A percentile compares a stretch with the other conserved stretches of the same genome.
Conservation (phyloP, 23 red algal genomes). For the Cyanidiococcus yangmingshanensis region DNA sequence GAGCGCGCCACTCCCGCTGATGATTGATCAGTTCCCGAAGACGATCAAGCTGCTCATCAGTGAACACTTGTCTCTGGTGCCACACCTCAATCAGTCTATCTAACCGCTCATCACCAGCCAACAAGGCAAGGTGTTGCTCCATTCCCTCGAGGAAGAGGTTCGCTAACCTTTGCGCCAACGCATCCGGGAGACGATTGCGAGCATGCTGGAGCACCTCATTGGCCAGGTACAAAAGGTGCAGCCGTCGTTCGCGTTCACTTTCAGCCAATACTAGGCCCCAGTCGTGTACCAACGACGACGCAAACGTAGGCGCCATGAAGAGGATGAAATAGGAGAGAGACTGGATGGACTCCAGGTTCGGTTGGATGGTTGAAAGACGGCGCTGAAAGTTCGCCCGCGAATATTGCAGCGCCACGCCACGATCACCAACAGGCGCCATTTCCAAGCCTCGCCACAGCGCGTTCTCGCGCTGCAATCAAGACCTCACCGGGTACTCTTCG, state of each 20-base stretch:
- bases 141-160: not conserved
- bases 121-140: not conserved
- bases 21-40: not conserved
- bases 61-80: not conserved
- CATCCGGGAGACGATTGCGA: not conserved
- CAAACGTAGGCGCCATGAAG: slow-evolving; percentile 14
- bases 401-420: not conserved
- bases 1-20: not conserved
- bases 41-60: slow-evolving; percentile 1
- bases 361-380: not conserved
- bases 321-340: slow-evolving; percentile 2
- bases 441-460: too few species aligned
- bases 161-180: not conserved
- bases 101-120: not conserved
- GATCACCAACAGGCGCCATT: not conserved
- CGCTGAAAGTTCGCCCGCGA: not conserved
- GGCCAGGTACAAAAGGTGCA: not conserved
- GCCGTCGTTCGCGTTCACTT: not conserved
- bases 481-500: too few species aligned
- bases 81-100: not conserved
- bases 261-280: slow-evolving; percentile 2
- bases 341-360: slow-evolving; percentile 13
- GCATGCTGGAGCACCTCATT: slow-evolving; percentile 18
- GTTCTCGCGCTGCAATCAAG: too few species aligned
- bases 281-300: not conserved